Conservation (phyloP, 345 rosid genomes). For the Hibiscus syriacus region DNA sequence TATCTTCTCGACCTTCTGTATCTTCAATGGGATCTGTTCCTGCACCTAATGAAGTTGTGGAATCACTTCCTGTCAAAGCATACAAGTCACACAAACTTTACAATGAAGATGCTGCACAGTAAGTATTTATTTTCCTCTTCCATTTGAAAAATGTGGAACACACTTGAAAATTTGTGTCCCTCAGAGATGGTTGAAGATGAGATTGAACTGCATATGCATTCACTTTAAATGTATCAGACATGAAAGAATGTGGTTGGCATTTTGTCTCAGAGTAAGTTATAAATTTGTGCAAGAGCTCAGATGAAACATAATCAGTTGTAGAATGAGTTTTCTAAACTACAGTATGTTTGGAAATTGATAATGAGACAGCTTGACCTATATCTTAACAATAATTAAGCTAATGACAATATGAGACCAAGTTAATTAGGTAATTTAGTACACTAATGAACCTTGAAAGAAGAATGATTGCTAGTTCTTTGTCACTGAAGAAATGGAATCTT, state of each 20-base stretch:
- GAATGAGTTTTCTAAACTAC: not conserved
- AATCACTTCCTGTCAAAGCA: slow-evolving; percentile 58
- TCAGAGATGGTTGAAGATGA: not conserved
- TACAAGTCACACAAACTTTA: slow-evolving; percentile 52
- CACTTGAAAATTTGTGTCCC: not conserved
- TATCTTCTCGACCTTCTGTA: slow-evolving; percentile 80
- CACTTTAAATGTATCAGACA: not conserved
- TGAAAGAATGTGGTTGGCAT: not conserved
- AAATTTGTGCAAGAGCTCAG: not conserved
- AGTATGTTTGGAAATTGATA: not conserved
- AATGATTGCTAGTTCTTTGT: too few species aligned
- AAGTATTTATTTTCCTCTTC: slow-evolving; percentile 17
- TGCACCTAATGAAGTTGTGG: slow-evolving; percentile 88
- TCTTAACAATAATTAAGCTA: not conserved
- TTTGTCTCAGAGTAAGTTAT: not conserved
- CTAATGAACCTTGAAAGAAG: not conserved
- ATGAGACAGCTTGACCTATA: not conserved
- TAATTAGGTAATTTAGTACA: not conserved
- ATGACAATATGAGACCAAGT: not conserved
- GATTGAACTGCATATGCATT: not conserved
- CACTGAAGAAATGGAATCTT: not conserved
- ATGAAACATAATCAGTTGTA: not conserved
- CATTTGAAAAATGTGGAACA: not conserved
- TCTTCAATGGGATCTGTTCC: slow-evolving; percentile 95
- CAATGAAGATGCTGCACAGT: slow-evolving; percentile 80